phyloP scores from a whole-genome alignment of 2,329 filamentous ascomycete genomes.

The Colletotrichum lentis region DNA sequence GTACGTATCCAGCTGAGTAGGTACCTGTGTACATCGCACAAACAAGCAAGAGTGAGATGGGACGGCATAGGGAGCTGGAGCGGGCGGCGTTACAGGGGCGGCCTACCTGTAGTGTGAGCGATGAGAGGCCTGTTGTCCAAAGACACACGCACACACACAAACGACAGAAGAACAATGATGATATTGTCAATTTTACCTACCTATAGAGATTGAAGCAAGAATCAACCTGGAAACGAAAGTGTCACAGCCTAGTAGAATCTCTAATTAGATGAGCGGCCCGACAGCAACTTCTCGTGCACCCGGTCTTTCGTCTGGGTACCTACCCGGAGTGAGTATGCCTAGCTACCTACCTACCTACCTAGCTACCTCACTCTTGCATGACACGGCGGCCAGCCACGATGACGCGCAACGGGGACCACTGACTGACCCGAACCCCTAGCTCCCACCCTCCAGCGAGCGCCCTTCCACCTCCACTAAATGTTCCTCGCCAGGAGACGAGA shows the following conservation, averaged over 20 bases:
- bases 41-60: constrained; percentile 7
- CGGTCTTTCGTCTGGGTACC: too few species aligned
- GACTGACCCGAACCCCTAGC: constrained; percentile 34
- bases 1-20: not conserved
- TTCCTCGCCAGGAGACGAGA: not conserved
- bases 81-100: not conserved
- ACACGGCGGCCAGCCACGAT: not conserved
- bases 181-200: too few species aligned
- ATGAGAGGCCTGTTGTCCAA: not conserved
- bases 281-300: too few species aligned
- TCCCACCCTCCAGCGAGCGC: not conserved
- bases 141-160: not conserved
- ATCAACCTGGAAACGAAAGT: not conserved
- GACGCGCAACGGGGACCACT: constrained; percentile 27
- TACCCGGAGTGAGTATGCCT: too few species aligned
- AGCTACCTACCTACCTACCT: too few species aligned
- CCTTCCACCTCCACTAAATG: not conserved
- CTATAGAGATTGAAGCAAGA: not conserved
- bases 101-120: too few species aligned
- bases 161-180: too few species aligned
- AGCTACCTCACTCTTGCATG: too few species aligned
- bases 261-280: too few species aligned
- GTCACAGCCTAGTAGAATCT: too few species aligned
- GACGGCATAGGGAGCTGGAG: constrained; percentile 17
- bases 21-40: not conserved